These are phyloP conservation scores for Neolentinus lepideus DNA, from an alignment of 1,284 basidiomycete genomes.

Conservation along the genomic window DNA sequence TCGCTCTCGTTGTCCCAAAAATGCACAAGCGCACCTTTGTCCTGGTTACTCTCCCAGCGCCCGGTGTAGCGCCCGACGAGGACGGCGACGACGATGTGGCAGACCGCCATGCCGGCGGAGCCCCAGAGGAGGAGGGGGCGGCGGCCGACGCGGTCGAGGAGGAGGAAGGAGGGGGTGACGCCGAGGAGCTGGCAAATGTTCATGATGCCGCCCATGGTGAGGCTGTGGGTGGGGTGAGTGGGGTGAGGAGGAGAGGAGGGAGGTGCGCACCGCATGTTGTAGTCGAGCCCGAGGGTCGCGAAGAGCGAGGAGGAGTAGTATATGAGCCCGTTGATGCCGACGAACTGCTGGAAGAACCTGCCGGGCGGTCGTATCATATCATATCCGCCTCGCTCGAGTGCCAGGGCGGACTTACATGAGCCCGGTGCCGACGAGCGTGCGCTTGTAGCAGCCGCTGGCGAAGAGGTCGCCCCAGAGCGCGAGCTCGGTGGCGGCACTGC, in stretches of 20 bases:
- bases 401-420: not conserved
- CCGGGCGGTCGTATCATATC: no score
- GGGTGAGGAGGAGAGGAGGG: not conserved
- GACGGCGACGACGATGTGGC: slow-evolving; percentile 20
- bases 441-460: not conserved
- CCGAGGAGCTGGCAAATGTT: not conserved
- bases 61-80: slow-evolving; percentile 9
- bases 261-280: not conserved
- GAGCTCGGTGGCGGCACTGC: not conserved
- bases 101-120: slow-evolving; percentile 18
- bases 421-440: not conserved
- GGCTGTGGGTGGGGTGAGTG: not conserved
- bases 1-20: not conserved
- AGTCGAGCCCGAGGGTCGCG: not conserved
- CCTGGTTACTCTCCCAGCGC: not conserved
- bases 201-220: slow-evolving; percentile 1
- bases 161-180: slow-evolving; percentile 7
- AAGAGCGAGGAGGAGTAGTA: slow-evolving; percentile 2
- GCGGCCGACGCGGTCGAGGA: slow-evolving; percentile 23
- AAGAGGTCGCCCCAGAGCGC: not conserved
- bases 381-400: no score
- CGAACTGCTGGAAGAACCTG: slow-evolving; percentile 2
- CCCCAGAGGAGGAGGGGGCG: slow-evolving; percentile 25
- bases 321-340: not conserved
- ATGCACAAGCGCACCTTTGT: not conserved